Evolutionary conservation across 2,329 filamentous ascomycete genomes (phyloP), one percentile per base, ranked within the genome.

Genomic region (Podosphaera xanthii): DNA sequence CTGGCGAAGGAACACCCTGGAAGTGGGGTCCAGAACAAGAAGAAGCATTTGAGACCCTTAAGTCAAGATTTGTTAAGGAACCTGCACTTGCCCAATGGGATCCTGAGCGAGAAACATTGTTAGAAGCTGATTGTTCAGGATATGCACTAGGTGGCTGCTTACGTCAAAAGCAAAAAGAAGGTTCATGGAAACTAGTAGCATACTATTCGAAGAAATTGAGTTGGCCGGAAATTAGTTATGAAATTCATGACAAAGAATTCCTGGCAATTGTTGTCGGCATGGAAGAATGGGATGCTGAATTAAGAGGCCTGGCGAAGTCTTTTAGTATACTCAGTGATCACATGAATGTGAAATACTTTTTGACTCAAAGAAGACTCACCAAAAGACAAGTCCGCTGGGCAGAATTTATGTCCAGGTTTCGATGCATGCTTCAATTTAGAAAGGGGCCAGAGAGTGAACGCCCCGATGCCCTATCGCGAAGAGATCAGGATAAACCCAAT

Each of bases 261-360:
- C 22, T 22, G 22, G 22, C 22, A 22, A 36, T 22, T 22, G 33
- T 35, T 35, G 30, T 10, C 4, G 6, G 52, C 38, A 14, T 54
- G 33, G 38, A 54, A 36, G 52, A 54, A 42, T 56, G 53, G 53
- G 53, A 42, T n/a, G 53, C 53, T 7, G 35, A 56, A 40, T 22
- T 56, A 2, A 42, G 34, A 30, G 53, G 35, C 30, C 3, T 56
- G 30, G 53, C 34, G 7, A n/a, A 38, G 4, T 5, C 35, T 22
- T 56, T 56, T 31, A 40, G 9, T 6, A 56, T 56, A 31, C 34
- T 56, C 14, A 40, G 34, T 42, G 53, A 56, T 31, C 53, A 56
- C 38, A 56, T 56, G 53, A 56, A 56, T 56, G 3, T 56, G 7
- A 56, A 56, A n/a, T 56, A 56, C 14, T 56, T 56, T 42, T n/a